Evolutionary conservation across 257 asterid species (phyloP), one percentile per base, ranked within the genome.

Genomic region (Solanum bulbocastanum): DNA sequence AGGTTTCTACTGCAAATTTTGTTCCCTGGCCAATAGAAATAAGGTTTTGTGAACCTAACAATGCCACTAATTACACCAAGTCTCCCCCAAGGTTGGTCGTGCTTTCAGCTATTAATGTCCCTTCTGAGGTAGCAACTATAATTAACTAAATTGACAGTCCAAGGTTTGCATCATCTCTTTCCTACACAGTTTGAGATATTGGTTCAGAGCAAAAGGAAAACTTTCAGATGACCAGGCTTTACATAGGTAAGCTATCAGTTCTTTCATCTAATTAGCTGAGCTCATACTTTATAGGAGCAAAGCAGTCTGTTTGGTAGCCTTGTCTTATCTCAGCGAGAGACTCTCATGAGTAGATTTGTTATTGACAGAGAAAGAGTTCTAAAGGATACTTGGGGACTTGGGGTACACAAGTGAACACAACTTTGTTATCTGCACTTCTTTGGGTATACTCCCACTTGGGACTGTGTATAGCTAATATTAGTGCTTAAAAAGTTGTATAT

Each of bases 151-250:
- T 18, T 46, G 85, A 81, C 20, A 30, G 42, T 81, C 22, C 69
- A 30, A 46, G 40, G 68, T 44, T 81, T 81, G 68, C 69, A 84
- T 22, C 73, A 15, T 72, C 49, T 84, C 36, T 40, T 71, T 44
- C 49, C 62, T 65, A 27, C 92, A 91, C 98, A 97, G 99, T 91
- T 91, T 97, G 90, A 93, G 89, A 88, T 97, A 92, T 93, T 97
- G 99, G 99, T 96, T 97, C 89, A 96, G 99, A 93, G 98, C 99
- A 46, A 93, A 89, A 90, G 99, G 96, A 88, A 94, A 89, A 89
- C 98, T 97, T 87, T 93, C 98, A 89, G 99, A 97, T 90, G 98
- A 97, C 87, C 98, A 93, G 91, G 98, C 94, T 86, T 91, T 97
- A 92, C 99, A 97, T 89, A 93, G 99, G 98, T 96, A 89, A 89